These are phyloP conservation scores for Clarireedia monteithiana DNA, from an alignment of 2,329 filamentous ascomycete species.

Conservation along the genomic window DNA sequence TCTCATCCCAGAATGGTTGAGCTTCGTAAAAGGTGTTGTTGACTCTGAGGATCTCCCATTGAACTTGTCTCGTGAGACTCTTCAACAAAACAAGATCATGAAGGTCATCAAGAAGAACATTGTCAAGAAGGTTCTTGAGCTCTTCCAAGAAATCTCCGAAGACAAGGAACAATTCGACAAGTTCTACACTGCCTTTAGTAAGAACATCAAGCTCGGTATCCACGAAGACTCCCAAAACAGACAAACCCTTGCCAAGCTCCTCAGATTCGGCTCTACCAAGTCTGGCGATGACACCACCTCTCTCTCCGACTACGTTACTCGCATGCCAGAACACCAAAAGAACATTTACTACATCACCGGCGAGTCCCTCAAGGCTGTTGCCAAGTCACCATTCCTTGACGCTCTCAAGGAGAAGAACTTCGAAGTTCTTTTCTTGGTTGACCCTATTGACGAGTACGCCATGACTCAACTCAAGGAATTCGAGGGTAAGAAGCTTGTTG, in stretches of 20 bases:
- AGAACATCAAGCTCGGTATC: slow-evolving; percentile 99
- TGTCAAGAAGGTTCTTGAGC: slow-evolving; percentile 99
- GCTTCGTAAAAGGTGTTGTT: slow-evolving; percentile 99
- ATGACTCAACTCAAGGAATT: slow-evolving; percentile 71
- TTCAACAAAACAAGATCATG: slow-evolving; percentile 99
- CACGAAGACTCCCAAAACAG: slow-evolving; percentile 99
- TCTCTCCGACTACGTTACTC: slow-evolving; percentile 93
- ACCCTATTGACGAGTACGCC: slow-evolving; percentile 63
- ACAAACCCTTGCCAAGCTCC: slow-evolving; percentile 84
- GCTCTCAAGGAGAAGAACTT: slow-evolving; percentile 98
- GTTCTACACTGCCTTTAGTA: slow-evolving; percentile 99
- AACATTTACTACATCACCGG: slow-evolving; percentile 99
- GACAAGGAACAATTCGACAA: slow-evolving; percentile 99
- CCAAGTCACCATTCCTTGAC: slow-evolving; percentile 98
- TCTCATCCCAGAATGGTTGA: slow-evolving; percentile 97
- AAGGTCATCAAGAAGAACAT: slow-evolving; percentile 99
- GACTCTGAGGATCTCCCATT: slow-evolving; percentile 99
- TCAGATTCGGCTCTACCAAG: slow-evolving; percentile 99
- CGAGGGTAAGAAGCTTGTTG: slow-evolving; percentile 99
- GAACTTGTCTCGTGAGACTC: slow-evolving; percentile 99
- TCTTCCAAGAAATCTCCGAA: slow-evolving; percentile 98
- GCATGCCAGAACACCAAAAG: slow-evolving; percentile 99
- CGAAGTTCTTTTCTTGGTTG: slow-evolving; percentile 97
- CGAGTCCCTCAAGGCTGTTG: slow-evolving; percentile 96
- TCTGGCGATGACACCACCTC: slow-evolving; percentile 94